These are phyloP conservation scores for Trichoderma semiorbis DNA, from an alignment of 2,329 filamentous ascomycete species.

Conservation along the genomic window DNA sequence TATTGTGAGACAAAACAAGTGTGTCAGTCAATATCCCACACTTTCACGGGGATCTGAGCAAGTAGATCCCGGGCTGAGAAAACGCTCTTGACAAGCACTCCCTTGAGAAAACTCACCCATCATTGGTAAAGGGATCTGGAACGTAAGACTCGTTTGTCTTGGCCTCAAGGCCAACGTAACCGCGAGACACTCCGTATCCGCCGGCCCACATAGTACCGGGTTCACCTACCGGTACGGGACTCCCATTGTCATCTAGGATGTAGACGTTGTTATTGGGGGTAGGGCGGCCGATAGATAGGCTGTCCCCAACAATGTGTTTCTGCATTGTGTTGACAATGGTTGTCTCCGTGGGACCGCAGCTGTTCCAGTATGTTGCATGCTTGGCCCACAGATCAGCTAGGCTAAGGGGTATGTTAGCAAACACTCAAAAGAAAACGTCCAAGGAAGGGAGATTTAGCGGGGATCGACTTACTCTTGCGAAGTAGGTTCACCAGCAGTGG, in stretches of 20 bases:
- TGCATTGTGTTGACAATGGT: constrained; percentile 59
- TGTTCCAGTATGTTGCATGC: constrained; percentile 50
- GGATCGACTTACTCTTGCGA: constrained; percentile 37
- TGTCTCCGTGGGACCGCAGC: constrained; percentile 58
- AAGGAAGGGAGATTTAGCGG: neutral
- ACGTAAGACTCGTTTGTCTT: constrained; percentile 50
- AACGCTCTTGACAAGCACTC: neutral
- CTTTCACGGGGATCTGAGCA: neutral
- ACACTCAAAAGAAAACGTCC: neutral
- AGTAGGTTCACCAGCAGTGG: constrained; percentile 54
- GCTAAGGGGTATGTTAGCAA: constrained; percentile 1
- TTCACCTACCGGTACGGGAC: constrained; percentile 44
- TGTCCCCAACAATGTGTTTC: constrained; percentile 43
- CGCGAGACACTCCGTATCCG: constrained; percentile 51
- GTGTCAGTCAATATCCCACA: constrained; percentile 4
- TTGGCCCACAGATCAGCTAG: constrained; percentile 56
- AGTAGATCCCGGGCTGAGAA: neutral
- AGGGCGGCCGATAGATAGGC: constrained; percentile 52
- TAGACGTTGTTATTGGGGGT: constrained; percentile 57
- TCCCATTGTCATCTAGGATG: constrained; percentile 45
- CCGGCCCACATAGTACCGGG: constrained; percentile 56
- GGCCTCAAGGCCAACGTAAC: constrained; percentile 52
- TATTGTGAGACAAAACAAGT: constrained; percentile 2
- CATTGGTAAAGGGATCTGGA: constrained; percentile 47
- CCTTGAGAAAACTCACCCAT: constrained; percentile 41